Evolutionary conservation across 2,329 filamentous ascomycete species (phyloP), one percentile per base, ranked within the genome.

Genomic region (Aureobasidium sp.): DNA sequence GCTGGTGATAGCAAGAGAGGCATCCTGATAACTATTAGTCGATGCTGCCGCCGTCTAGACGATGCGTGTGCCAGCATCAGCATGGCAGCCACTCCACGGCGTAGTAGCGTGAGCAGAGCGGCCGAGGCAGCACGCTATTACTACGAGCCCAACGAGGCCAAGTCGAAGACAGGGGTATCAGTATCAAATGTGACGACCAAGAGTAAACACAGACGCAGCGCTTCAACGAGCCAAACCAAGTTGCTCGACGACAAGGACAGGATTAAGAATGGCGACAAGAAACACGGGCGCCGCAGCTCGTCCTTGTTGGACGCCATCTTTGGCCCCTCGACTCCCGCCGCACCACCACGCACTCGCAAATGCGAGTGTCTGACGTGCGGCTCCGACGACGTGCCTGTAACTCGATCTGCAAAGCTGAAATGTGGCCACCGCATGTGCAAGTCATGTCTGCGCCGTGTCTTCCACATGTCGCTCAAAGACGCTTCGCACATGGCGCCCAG

Each of bases 351-450:
- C 19, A 56, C 66, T 2, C 62, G 85, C 39, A 79, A 85, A 62
- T 95, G 89, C 62, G 79, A 85, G 62, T 95, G 89, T 62, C 72
- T 89, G 42, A 80, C 79, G 21, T 95, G 89, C 64, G 71, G 84
- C 63, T 75, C 74, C 34, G 84, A 87, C 58, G 83, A 88, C 57
- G 71, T 86, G 2, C 80, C 83, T 1, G 63, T 77, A 8, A 74
- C 74, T 55, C 83, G 81, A 66, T 79, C 84, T 29, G 83, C 83
- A 32, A 86, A 84, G 66, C 78, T 95, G 30, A 79, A 80, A 59
- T 95, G 90, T 65, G 82, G 82, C 2, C 89, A 95, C 68, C 80
- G 82, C 57, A 90, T 91, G 85, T 95, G 90, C 68, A 77, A 86
- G 58, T 67, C 76, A 6, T 95, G 90, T 66, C 73, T 95, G 35